phyloP scores from a whole-genome alignment of 768 basidiomycete species.

The Agrocybe pediades region DNA sequence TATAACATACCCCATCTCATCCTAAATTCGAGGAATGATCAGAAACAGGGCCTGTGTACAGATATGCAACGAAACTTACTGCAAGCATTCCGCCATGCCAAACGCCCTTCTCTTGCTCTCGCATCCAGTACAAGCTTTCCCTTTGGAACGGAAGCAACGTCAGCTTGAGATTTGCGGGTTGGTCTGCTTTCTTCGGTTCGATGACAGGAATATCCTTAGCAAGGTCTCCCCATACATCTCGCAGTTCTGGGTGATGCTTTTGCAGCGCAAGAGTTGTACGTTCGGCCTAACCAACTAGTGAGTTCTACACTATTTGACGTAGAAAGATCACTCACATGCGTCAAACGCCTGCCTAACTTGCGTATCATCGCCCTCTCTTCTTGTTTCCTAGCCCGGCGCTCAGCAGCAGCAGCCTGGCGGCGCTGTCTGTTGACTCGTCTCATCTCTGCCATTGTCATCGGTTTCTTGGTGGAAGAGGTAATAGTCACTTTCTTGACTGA shows the following conservation, averaged over 20 bases:
- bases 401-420: constrained; percentile 20
- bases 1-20: constrained; percentile 83
- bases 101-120: constrained; percentile 81
- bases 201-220: constrained; percentile 61
- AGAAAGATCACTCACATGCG: constrained; percentile 48
- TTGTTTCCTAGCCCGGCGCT: constrained; percentile 31
- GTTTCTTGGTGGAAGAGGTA: constrained; percentile 4
- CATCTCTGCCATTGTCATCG: constrained; percentile 36
- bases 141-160: constrained; percentile 92
- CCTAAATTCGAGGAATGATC: constrained; percentile 39
- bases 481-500: neutral
- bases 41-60: neutral
- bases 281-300: constrained; percentile 55
- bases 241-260: constrained; percentile 78
- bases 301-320: neutral
- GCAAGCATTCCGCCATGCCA: constrained; percentile 95
- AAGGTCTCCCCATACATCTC: constrained; percentile 87
- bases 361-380: constrained; percentile 53
- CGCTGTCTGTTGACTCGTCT: constrained; percentile 24
- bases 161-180: constrained; percentile 83
- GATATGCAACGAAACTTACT: constrained; percentile 42
- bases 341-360: constrained; percentile 74
- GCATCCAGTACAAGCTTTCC: constrained; percentile 96
- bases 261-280: constrained; percentile 63
- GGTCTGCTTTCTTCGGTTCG: constrained; percentile 69